A percentile compares a stretch with the other conserved stretches of the same genome.
Conservation (phyloP, 306 rosid genomes). For the Abrus precatorius region DNA sequence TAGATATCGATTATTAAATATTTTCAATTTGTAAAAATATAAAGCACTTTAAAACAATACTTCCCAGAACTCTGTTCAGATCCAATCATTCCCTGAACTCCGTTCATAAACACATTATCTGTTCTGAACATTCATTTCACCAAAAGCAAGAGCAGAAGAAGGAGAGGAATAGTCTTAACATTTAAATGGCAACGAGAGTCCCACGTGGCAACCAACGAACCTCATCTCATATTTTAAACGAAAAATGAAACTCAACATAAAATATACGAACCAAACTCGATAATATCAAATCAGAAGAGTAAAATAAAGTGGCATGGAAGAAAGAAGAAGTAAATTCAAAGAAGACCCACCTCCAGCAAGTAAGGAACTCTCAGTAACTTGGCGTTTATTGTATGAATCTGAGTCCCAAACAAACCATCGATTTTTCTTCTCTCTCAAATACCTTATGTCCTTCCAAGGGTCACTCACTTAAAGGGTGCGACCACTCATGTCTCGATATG, state of each 20-base stretch:
- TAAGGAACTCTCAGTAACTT: background rate
- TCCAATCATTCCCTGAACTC: background rate
- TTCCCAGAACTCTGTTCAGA: background rate
- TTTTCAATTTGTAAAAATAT: too few relatives aligned
- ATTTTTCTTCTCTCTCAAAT: background rate
- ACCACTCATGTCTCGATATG: too few relatives aligned
- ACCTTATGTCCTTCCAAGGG: background rate
- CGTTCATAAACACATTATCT: background rate
- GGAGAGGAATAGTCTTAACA: background rate
- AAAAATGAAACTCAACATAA: too few relatives aligned
- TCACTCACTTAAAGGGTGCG: background rate
- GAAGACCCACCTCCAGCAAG: constrained; percentile 46
- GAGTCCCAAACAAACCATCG: background rate
- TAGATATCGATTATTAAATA: too few relatives aligned
- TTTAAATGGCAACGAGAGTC: background rate
- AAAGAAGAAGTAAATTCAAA: background rate
- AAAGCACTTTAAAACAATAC: too few relatives aligned
- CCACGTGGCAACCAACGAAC: background rate
- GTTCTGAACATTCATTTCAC: background rate
- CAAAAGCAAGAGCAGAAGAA: background rate
- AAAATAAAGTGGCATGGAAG: background rate
- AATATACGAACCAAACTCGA: background rate
- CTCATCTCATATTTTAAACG: background rate
- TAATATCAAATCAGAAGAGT: background rate
- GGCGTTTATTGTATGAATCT: background rate